phyloP scores from a whole-genome alignment of 176 grass and related monocot species.

The Paspalum notatum region DNA sequence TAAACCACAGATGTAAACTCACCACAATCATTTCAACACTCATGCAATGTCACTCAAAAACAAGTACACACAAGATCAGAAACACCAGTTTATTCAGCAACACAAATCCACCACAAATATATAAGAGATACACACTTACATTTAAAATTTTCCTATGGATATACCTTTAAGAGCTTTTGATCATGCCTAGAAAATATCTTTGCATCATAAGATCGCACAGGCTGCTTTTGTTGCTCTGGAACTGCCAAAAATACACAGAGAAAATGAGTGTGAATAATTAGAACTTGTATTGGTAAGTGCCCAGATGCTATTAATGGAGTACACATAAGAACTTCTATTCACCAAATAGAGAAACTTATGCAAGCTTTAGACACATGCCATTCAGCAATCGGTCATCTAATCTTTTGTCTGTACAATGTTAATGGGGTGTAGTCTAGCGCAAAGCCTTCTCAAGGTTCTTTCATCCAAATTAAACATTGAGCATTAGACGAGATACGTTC shows the following conservation, averaged over 20 bases:
- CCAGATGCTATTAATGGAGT: conserved; percentile 38
- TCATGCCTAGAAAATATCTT: conserved; percentile 85
- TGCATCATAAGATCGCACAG: conserved; percentile 61
- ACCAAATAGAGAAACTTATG: conserved; percentile 36
- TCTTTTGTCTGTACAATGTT: conserved; percentile 1
- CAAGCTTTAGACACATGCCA: conserved; percentile 27
- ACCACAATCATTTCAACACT: conserved; percentile 4
- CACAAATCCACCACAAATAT: conserved; percentile 25
- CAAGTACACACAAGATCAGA: conserved; percentile 16
- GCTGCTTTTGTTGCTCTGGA: conserved; percentile 72
- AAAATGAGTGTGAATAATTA: conserved; percentile 36
- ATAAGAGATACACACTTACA: conserved; percentile 36
- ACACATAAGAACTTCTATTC: conserved; percentile 24
- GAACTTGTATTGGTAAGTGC: conserved; percentile 36
- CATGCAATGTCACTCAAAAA: conserved; percentile 26
- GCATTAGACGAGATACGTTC: background rate
- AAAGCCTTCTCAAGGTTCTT: conserved; percentile 8
- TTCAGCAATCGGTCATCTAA: conserved; percentile 12
- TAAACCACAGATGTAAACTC: background rate
- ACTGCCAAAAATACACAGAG: conserved; percentile 43
- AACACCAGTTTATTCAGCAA: conserved; percentile 19
- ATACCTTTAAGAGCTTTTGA: conserved; percentile 74
- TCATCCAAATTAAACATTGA: conserved; percentile 13
- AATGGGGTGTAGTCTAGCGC: background rate
- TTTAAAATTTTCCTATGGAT: conserved; percentile 34